Base-by-base conservation (phyloP, 371 early-diverging fungal species). In the Saksenaea oblongispora region DNA sequence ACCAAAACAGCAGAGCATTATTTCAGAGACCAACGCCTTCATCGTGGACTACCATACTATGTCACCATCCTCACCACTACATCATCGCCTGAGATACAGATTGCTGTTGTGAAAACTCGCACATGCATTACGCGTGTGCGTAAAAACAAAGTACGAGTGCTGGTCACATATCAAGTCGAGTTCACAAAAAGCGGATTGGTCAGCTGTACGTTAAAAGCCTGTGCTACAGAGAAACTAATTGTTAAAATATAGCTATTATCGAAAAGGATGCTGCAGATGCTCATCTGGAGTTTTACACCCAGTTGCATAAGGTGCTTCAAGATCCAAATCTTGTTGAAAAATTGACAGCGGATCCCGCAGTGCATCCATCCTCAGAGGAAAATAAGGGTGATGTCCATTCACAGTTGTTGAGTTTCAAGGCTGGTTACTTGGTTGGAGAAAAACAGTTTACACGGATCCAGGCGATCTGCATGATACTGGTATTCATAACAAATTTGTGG, bases 111-210 rank as follows among this genome's bases (percentile, higher is more conserved):
- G 24, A 87, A 88, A 58, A 88, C 89, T 35, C 76, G 90, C 11
- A 89, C 88, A 11, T 96, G 96, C 72, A 75, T 96, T 24, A 88
- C 92, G 44, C 92, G 90, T 84, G 86, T 87, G 5, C 82, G 83
- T 5, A 76, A 81, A 18, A 79, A 79, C 18, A 69, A 76, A 62
- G 76, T 87, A 34, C 86, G 84, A 34, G 76, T 92, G 51, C 71
- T 83, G 14, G 89, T 91, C 58, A 88, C 89, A 9, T 87, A 84
- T 28, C 74, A 74, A 2, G 79, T 92, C 2, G 92, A 90, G 44
- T 93, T 92, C 68, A 80, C 82, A 31, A 90, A 90, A 75, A 22
- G 51, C 51, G 51, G 51, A 18, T 22, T 47, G 51, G 51, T 47
- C 51, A 47, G 51, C 51, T 47, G 51, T 47, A 47, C 9, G 51